Conservation (phyloP, 2,329 filamentous ascomycete species). For the Calycina marina region DNA sequence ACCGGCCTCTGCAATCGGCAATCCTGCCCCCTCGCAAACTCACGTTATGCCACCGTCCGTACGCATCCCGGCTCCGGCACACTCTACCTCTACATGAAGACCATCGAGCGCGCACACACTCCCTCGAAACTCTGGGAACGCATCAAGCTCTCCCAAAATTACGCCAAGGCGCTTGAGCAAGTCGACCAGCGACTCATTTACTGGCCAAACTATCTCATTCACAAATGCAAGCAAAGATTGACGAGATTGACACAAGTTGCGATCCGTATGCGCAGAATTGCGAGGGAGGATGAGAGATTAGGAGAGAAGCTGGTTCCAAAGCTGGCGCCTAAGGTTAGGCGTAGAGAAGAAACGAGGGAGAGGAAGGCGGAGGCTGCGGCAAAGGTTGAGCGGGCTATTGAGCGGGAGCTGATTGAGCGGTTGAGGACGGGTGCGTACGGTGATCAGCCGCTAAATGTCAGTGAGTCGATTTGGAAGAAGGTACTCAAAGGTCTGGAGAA, state of each 20-base stretch:
- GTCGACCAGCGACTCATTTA: conserved; percentile 79
- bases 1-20: conserved; percentile 74
- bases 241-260: conserved; percentile 86
- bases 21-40: conserved; percentile 82
- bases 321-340: conserved; percentile 76
- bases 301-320: conserved; percentile 82
- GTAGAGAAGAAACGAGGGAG: conserved; percentile 61
- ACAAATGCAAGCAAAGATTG: conserved; percentile 93
- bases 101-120: conserved; percentile 74
- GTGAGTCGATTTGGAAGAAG: conserved; percentile 93
- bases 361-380: conserved; percentile 68
- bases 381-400: conserved; percentile 91
- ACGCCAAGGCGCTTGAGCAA: conserved; percentile 74
- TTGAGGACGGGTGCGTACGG: conserved; percentile 88
- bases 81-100: conserved; percentile 95
- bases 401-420: conserved; percentile 84
- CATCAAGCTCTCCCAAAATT: conserved; percentile 81
- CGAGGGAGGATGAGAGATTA: conserved; percentile 76
- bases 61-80: conserved; percentile 65
- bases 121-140: conserved; percentile 91
- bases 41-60: conserved; percentile 82
- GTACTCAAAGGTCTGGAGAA: conserved; percentile 83
- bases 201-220: conserved; percentile 84
- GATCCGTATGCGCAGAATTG: conserved; percentile 64
- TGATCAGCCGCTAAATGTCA: conserved; percentile 86